Evolutionary conservation across 331 rosid species (phyloP), one percentile per base, ranked within the genome.

Genomic region (Acacia pycnantha): DNA sequence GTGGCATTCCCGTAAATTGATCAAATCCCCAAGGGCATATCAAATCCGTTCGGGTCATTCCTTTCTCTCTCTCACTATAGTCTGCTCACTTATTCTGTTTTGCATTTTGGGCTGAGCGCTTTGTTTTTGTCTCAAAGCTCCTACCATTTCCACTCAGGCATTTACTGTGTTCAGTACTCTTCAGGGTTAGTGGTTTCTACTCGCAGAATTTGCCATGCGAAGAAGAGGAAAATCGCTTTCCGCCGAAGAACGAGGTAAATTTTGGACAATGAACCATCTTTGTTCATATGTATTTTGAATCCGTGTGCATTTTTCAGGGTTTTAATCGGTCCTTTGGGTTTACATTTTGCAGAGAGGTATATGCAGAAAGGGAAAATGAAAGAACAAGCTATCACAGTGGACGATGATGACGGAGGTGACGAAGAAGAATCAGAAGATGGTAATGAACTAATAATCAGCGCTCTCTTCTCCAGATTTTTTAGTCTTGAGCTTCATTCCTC

Each of bases 171-270:
- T 72, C 33, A 37, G 73, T 77, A 73, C 64, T 67, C 80, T 27
- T 73, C 37, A 33, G 59, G 24, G 72, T 24, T 86, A 83, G 87
- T 82, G 86, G 85, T 80, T 86, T 72, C 73, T 48, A 11, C 43
- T 43, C 54, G 44, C 69, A 0, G 27, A 47, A 15, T 24, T 46
- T 2, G 18, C 71, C n/a, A 86, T 80, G 87, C 79, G 22, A 2
- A 73, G 82, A 31, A 27, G 65, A 40, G 35, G 73, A 15, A 69
- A 40, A 50, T n/a, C 47, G 53, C 26, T 7, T 18, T 37, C 5
- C 18, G 18, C 22, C 3, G 86, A 85, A 8, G 47, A 86, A 56
- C 81, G 33, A 77, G 89, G 89, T 86, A 15, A 73, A 4, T 11
- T 5, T 37, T 1, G 67, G 26, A 44, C 44, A 41, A 4, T 14